Evolutionary conservation across 345 rosid species (phyloP), one percentile per base, ranked within the genome.

Genomic region (Ricinus communis): DNA sequence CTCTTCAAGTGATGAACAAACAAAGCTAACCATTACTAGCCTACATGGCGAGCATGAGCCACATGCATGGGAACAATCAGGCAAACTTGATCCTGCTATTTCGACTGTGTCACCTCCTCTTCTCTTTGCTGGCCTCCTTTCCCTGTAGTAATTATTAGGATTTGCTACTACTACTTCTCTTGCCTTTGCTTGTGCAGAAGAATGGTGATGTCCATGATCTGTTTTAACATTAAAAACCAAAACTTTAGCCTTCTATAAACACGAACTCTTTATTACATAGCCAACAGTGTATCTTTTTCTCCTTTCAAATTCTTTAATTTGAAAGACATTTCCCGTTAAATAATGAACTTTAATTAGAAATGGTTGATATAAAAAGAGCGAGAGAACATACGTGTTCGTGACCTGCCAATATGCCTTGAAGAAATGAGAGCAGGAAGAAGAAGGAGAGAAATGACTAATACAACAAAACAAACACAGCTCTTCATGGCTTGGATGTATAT

Each of bases 21-120:
- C 90, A 64, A 88, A 90, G 88, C 97, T 92, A 54, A 95, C 93
- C 91, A 92, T 89, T 49, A 95, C 97, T 65, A 95, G 87, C 65
- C 90, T 81, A 63, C 97, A 95, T 10, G 99, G 97, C 8, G 81
- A 81, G 81, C 98, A 93, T 11, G 97, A 93, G 25, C 98, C 98
- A 62, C 97, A 93, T 15, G 97, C 98, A 67, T 91, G 95, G 1
- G 98, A 86, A 70, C 97, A 93, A 75, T 89, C 98, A 0, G 97
- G 97, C 66, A 91, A 76, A 69, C 96, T 89, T 36, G 97, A 91
- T 9, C 97, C 97, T 27, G 96, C 97, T 24, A 89, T 82, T 45
- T 88, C 85, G 10, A 93, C 87, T 14, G 90, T 83, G 59, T 89
- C 90, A 22, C 80, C 76, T 28, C 88, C 78, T 71, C 77, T 84